phyloP scores from a whole-genome alignment of 1,284 basidiomycete genomes.

The Sphaerobolus stellatus region DNA sequence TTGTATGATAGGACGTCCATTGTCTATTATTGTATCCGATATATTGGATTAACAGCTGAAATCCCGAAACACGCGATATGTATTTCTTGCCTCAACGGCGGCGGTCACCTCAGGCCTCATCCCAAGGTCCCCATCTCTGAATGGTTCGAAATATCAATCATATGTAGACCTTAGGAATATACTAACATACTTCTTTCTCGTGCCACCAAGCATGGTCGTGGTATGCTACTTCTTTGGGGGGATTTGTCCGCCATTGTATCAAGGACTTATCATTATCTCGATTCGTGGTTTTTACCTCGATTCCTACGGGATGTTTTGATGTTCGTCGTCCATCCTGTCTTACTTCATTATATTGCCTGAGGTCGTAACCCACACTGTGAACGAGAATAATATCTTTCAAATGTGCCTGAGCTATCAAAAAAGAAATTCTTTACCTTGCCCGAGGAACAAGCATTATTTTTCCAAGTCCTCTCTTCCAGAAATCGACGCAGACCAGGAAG shows the following conservation, averaged over 20 bases:
- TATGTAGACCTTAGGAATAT: not conserved
- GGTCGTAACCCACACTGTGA: not conserved
- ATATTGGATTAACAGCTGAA: too few relatives aligned
- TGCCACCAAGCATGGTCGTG: constrained; percentile 7
- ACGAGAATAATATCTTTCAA: not conserved
- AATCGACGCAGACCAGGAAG: constrained; percentile 37
- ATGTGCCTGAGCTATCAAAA: not conserved
- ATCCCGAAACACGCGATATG: too few relatives aligned
- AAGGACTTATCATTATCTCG: too few relatives aligned
- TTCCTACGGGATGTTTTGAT: not conserved
- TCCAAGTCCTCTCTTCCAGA: constrained; percentile 38
- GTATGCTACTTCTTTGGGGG: constrained; percentile 10
- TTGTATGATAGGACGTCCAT: too few relatives aligned
- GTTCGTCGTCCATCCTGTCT: not conserved
- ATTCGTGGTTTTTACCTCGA: too few relatives aligned
- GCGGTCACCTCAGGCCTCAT: not conserved
- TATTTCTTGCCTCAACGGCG: too few relatives aligned
- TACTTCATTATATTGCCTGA: not conserved
- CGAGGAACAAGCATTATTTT: constrained; percentile 32
- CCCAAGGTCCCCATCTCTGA: constrained; percentile 4
- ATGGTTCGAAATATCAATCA: not conserved
- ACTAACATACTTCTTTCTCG: not conserved
- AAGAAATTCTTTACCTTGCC: constrained; percentile 18
- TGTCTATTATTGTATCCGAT: too few relatives aligned
- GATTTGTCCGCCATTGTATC: constrained; percentile 9